A percentile compares a stretch with the other conserved stretches of the same genome.
Evolutionary conservation across 176 grass and related monocot species (phyloP).

Genomic region (Miscanthus lutarioriparius): DNA sequence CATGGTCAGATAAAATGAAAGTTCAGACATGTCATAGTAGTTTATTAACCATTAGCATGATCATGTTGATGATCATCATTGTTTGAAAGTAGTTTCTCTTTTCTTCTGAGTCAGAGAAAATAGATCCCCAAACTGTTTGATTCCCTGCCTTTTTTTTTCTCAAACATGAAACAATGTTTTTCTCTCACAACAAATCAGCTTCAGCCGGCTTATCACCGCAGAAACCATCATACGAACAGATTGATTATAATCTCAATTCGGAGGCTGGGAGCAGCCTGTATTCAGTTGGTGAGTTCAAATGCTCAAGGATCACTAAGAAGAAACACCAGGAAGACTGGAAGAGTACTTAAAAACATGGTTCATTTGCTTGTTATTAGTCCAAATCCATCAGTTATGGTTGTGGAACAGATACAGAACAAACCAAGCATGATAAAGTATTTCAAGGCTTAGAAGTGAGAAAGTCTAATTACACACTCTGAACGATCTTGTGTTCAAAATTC

Average conservation of each 20-base stretch:
- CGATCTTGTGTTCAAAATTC: background rate
- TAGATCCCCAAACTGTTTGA: background rate
- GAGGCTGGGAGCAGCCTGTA: background rate
- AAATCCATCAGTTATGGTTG: background rate
- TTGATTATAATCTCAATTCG: background rate
- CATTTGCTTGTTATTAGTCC: no score
- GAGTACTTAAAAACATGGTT: no score
- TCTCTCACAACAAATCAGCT: no score
- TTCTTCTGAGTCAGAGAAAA: background rate
- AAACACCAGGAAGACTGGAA: no score
- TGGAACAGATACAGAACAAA: background rate
- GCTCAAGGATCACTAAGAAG: background rate
- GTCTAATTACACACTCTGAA: background rate
- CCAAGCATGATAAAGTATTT: background rate
- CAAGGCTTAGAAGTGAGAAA: background rate
- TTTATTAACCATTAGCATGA: background rate
- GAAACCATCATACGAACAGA: no score
- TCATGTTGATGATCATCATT: background rate
- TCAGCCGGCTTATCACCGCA: no score
- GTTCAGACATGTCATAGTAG: background rate
- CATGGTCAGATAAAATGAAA: background rate
- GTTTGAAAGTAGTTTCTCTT: background rate
- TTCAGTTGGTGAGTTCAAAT: background rate
- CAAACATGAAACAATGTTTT: no score
- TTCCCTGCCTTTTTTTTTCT: background rate